A percentile compares a stretch with the other conserved stretches of the same genome.
Conservation (phyloP, 2,329 filamentous ascomycete species). For the Aspergillus arachidicola region DNA sequence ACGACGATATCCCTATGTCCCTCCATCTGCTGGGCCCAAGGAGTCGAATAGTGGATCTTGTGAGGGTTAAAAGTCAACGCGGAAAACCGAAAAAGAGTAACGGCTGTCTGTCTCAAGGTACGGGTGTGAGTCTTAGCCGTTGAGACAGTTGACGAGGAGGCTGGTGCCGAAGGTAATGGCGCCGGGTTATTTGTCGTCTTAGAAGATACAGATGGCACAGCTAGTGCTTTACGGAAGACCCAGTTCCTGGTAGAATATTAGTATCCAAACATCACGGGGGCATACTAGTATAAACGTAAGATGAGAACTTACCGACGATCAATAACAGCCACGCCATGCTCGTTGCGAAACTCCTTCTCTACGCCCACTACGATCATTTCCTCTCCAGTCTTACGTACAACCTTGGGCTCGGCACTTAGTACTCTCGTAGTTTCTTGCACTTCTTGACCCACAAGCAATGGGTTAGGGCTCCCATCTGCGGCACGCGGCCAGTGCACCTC, state of each 20-base stretch:
- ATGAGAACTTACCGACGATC: constrained; percentile 55
- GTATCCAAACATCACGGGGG: not conserved
- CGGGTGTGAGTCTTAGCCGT: constrained; percentile 32
- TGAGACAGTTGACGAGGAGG: constrained; percentile 24
- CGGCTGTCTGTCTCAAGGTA: constrained; percentile 40
- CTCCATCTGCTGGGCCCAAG: constrained; percentile 47
- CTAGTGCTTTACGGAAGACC: constrained; percentile 47
- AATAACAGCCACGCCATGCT: constrained; percentile 54
- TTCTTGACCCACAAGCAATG: constrained; percentile 57
- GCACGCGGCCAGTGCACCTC: constrained; percentile 55
- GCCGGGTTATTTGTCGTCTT: constrained; percentile 8
- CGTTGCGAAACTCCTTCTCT: constrained; percentile 61
- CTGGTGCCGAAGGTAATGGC: constrained; percentile 13
- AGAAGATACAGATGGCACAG: constrained; percentile 18
- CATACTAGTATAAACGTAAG: not conserved
- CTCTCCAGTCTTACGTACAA: constrained; percentile 55
- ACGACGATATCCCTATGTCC: constrained; percentile 48
- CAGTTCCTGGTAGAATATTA: constrained; percentile 38
- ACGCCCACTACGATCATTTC: constrained; percentile 69
- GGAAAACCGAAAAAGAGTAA: constrained; percentile 48
- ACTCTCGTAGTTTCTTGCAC: constrained; percentile 61
- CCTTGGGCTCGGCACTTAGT: constrained; percentile 57
- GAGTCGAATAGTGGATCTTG: constrained; percentile 48
- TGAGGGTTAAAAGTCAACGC: constrained; percentile 49
- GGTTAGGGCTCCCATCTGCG: constrained; percentile 34